Conservation (phyloP, 2,329 filamentous ascomycete species). For the Leptographium lundbergii region DNA sequence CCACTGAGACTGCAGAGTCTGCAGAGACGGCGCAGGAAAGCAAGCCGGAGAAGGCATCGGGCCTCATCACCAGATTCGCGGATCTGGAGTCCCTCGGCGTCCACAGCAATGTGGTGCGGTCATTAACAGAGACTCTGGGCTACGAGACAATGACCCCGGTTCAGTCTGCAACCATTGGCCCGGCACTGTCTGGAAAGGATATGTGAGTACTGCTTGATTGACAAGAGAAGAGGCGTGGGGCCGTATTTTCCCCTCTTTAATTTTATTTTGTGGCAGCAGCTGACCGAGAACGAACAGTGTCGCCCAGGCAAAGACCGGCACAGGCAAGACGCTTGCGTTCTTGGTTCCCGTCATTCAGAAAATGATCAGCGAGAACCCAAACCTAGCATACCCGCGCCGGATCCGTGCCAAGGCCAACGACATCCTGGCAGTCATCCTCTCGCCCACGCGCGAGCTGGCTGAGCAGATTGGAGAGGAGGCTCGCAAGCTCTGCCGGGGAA, state of each 20-base stretch:
- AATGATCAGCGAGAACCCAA: slow-evolving; percentile 52
- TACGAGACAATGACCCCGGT: slow-evolving; percentile 88
- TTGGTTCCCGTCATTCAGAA: slow-evolving; percentile 74
- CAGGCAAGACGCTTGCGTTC: slow-evolving; percentile 92
- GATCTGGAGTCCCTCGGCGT: slow-evolving; percentile 38
- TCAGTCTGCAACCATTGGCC: slow-evolving; percentile 69
- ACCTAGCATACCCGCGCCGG: slow-evolving; percentile 35
- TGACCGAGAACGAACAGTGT: slow-evolving; percentile 37
- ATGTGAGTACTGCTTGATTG: slow-evolving; percentile 45
- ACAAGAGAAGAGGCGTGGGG: not conserved
- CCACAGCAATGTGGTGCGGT: slow-evolving; percentile 49
- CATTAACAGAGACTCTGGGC: slow-evolving; percentile 59
- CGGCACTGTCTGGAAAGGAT: slow-evolving; percentile 68
- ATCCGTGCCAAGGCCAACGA: slow-evolving; percentile 34
- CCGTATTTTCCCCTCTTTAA: not conserved
- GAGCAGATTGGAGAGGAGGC: slow-evolving; percentile 76
- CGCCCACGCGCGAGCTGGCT: slow-evolving; percentile 69
- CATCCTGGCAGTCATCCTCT: slow-evolving; percentile 60
- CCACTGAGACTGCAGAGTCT: not conserved
- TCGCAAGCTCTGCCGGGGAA: slow-evolving; percentile 48
- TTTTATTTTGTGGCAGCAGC: not conserved
- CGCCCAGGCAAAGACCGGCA: slow-evolving; percentile 92
- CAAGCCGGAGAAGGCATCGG: not conserved
- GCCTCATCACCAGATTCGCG: slow-evolving; percentile 22
- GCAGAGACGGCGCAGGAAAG: not conserved